These are phyloP conservation scores for Cladosporium sp. DNA, from an alignment of 2,329 filamentous ascomycete genomes.

Conservation along the genomic window DNA sequence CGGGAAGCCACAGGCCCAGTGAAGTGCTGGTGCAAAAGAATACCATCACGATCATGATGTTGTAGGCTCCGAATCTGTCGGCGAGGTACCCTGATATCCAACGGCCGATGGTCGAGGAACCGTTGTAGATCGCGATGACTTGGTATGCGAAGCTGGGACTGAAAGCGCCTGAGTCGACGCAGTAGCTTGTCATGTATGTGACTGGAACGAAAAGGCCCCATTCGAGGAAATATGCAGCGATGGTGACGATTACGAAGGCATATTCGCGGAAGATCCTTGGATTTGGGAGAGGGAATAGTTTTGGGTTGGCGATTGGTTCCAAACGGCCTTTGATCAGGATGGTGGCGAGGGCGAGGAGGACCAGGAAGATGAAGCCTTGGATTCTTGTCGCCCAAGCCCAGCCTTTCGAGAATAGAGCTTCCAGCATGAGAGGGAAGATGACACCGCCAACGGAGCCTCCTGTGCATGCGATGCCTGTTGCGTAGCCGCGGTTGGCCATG, in stretches of 20 bases:
- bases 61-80: conserved; percentile 78
- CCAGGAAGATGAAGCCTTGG: conserved; percentile 46
- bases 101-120: conserved; percentile 74
- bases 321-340: conserved; percentile 1
- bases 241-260: conserved; percentile 43
- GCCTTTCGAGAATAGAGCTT: conserved; percentile 44
- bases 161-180: conserved; percentile 62
- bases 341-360: conserved; percentile 42
- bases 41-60: conserved; percentile 72
- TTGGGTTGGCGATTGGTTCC: conserved; percentile 38
- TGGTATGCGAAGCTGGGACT: conserved; percentile 66
- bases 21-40: conserved; percentile 63
- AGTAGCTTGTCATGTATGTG: conserved; percentile 77
- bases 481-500: conserved; percentile 41
- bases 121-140: conserved; percentile 76
- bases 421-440: conserved; percentile 50
- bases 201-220: conserved; percentile 65
- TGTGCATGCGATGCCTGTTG: conserved; percentile 77
- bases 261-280: conserved; percentile 44
- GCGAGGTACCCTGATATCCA: conserved; percentile 73
- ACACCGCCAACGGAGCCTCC: conserved; percentile 56
- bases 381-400: conserved; percentile 50
- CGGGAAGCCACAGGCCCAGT: conserved; percentile 72
- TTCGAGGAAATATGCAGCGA: conserved; percentile 45
- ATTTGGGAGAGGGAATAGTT: conserved; percentile 42